phyloP scores from a whole-genome alignment of 148 eudicot genomes.

The Linanthus parryae region DNA sequence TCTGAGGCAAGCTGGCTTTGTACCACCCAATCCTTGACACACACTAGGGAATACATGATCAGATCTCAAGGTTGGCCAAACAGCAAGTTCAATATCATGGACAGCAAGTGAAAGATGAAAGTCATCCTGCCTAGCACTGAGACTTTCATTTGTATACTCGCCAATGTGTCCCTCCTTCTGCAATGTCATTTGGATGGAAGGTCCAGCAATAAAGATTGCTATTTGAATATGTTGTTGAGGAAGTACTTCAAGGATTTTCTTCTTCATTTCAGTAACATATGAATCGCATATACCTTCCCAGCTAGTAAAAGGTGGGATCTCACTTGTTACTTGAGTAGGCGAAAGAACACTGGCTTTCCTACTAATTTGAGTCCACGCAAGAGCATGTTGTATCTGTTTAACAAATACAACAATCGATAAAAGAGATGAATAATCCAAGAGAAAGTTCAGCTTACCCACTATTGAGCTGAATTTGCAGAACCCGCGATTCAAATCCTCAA shows the following conservation, averaged over 20 bases:
- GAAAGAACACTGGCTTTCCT: constrained; percentile 10
- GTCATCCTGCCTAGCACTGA: constrained; percentile 20
- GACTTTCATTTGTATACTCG: constrained; percentile 13
- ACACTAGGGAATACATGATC: constrained; percentile 24
- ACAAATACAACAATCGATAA: constrained; percentile 33
- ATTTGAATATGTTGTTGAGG: constrained; percentile 54
- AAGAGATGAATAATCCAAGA: constrained; percentile 41
- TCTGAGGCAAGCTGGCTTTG: constrained; percentile 20
- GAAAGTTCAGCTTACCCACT: constrained; percentile 58
- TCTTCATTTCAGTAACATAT: constrained; percentile 29
- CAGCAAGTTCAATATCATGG: constrained; percentile 41
- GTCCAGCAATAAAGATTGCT: constrained; percentile 63
- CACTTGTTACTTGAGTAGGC: constrained; percentile 22
- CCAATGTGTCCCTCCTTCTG: constrained; percentile 28
- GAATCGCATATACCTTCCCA: constrained; percentile 31
- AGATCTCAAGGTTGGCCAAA: constrained; percentile 48
- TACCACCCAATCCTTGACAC: constrained; percentile 21
- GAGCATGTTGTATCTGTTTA: constrained; percentile 38
- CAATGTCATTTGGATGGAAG: constrained; percentile 40
- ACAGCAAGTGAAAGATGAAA: constrained; percentile 36
- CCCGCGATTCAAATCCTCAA: constrained; percentile 29
- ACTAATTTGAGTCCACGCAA: constrained; percentile 18
- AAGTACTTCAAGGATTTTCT: constrained; percentile 36
- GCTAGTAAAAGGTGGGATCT: constrained; percentile 13
- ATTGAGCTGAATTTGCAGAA: constrained; percentile 42